These are phyloP conservation scores for Metroxylon sagu DNA, from an alignment of 176 grass and related monocot species.

Conservation along the genomic window DNA sequence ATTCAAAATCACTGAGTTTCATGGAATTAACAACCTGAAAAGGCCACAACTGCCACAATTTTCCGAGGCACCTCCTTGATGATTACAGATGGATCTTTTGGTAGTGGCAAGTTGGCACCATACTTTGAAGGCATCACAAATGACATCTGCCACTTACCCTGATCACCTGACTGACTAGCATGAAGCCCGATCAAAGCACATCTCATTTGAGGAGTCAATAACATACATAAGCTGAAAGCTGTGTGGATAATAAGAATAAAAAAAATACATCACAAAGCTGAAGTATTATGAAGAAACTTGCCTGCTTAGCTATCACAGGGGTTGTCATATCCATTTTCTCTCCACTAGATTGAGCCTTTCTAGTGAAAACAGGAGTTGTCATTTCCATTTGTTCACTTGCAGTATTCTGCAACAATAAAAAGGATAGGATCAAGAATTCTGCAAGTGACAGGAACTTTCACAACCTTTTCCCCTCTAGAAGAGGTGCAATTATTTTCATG, in stretches of 20 bases:
- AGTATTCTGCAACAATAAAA: slow-evolving; percentile 42
- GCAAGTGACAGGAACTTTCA: no score
- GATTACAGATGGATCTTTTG: slow-evolving; percentile 64
- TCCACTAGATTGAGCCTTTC: slow-evolving; percentile 30
- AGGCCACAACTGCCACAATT: slow-evolving; percentile 51
- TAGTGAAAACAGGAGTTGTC: slow-evolving; percentile 79
- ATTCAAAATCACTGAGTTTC: no score
- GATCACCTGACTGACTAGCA: slow-evolving; percentile 24
- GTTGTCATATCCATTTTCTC: slow-evolving; percentile 94
- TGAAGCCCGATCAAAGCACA: neutral
- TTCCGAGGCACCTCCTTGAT: slow-evolving; percentile 72
- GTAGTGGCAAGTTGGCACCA: slow-evolving; percentile 57
- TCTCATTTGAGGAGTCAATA: neutral
- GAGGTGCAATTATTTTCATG: slow-evolving; percentile 10
- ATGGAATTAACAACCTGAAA: slow-evolving; percentile 45
- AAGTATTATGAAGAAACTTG: slow-evolving; percentile 7
- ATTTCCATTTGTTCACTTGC: slow-evolving; percentile 74
- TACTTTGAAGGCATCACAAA: slow-evolving; percentile 95
- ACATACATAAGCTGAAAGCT: neutral
- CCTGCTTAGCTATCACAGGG: slow-evolving; percentile 78
- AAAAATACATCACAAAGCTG: neutral
- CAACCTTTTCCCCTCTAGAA: neutral
- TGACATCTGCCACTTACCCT: slow-evolving; percentile 76
- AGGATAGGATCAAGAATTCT: no score
- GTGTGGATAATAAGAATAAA: no score